These are phyloP conservation scores for Panicum hallii DNA, from an alignment of 202 grass and related monocot species.

Conservation along the genomic window DNA sequence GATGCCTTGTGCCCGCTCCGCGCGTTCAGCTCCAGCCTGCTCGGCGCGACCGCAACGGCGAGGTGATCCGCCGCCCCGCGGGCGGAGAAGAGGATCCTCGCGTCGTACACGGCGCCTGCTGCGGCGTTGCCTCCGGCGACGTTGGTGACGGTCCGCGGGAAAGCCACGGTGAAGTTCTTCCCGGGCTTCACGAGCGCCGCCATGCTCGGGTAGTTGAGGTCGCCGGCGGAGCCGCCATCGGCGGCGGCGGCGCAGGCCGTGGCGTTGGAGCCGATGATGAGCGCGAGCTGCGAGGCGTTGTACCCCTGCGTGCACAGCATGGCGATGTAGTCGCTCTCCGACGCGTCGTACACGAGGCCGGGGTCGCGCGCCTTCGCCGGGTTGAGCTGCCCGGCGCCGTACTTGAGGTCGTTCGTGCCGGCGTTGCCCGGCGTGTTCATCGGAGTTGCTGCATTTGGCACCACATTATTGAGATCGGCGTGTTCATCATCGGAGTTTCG, in stretches of 20 bases:
- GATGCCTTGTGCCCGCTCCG: background rate
- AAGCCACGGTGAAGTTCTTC: slow-evolving; percentile 31
- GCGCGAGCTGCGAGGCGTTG: slow-evolving; percentile 35
- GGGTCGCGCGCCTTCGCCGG: slow-evolving; percentile 24
- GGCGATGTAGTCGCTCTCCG: slow-evolving; percentile 2
- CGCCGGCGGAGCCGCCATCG: background rate
- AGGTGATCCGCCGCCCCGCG: background rate
- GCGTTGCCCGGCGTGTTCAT: slow-evolving; percentile 28
- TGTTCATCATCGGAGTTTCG: too few relatives aligned
- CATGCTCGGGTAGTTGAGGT: slow-evolving; percentile 50
- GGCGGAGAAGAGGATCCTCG: background rate
- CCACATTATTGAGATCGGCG: too few relatives aligned
- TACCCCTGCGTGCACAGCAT: slow-evolving; percentile 42
- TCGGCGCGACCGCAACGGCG: slow-evolving; percentile 19
- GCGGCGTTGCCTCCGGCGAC: background rate
- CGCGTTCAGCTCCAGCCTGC: slow-evolving; percentile 22
- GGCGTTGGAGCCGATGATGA: slow-evolving; percentile 16
- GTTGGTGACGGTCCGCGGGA: slow-evolving; percentile 47
- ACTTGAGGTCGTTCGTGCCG: background rate
- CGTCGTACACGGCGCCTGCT: background rate
- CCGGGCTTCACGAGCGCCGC: background rate
- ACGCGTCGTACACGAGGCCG: slow-evolving; percentile 36
- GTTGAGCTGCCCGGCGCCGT: slow-evolving; percentile 48
- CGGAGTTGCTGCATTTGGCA: slow-evolving; percentile 17
- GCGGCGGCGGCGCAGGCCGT: slow-evolving; percentile 11